Evolutionary conservation across 2,329 filamentous ascomycete genomes (phyloP), one percentile per base, ranked within the genome.

Genomic region (Fusarium scirpi): DNA sequence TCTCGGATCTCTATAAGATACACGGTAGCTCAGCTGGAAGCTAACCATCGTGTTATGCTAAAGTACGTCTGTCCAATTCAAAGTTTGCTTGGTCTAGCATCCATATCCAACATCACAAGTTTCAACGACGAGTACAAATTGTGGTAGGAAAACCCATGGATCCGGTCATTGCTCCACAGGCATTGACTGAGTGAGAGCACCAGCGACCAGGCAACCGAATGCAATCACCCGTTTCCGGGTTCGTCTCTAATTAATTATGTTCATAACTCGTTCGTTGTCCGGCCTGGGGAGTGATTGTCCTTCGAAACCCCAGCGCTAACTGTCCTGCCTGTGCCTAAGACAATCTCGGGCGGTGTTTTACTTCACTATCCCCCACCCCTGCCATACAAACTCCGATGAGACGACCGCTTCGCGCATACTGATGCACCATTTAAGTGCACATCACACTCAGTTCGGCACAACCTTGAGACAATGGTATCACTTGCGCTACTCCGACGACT

Each of bases 261-360:
- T 47, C 56, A 52, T 40, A 58, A 54, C 46, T 52, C 41, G 57
- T 49, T 58, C 48, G 52, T 53, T 59, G 34, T 60, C 47, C 47
- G 32, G 64, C 45, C 32, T 61, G 55, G 44, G 52, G 41, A 58
- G 52, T 43, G 45, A 58, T 70, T 71, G 58, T 61, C 64, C 49
- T 54, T 61, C 34, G 18, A 54, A 66, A 53, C 51, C 58, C 61
- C 52, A 62, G 47, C 64, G 68, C 63, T 69, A 59, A 60, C 45
- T 51, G 48, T 62, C 60, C 54, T 62, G 32, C 30, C 66, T 64
- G 45, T 44, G 52, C 69, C 59, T 56, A 73, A 74, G 65, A 73
- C 67, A 75, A 73, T 75, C 57, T 73, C 67, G 67, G 73, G 65
- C 58, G 59, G 51, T 66, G 70, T 73, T 75, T 71, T 65, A 74